Conservation (phyloP, 768 basidiomycete genomes). For the Tricholoma matsutake region DNA sequence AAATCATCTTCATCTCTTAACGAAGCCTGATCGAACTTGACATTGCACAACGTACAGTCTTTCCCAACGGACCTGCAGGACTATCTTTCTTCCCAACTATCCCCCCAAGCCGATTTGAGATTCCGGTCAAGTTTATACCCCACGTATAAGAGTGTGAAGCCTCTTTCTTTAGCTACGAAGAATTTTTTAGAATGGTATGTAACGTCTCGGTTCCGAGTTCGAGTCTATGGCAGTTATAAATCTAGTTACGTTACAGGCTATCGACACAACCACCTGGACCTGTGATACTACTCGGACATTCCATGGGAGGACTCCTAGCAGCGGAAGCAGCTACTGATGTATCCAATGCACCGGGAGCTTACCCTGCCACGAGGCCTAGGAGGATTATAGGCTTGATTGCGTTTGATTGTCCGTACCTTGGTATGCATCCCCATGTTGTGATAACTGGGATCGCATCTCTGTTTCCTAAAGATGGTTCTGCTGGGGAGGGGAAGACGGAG, state of each 20-base stretch:
- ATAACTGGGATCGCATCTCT: constrained; percentile 54
- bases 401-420: constrained; percentile 57
- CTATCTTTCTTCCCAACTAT: constrained; percentile 33
- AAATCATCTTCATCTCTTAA: no score
- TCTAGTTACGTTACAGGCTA: no score
- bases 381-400: constrained; percentile 54
- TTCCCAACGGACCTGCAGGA: constrained; percentile 55
- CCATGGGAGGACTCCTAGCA: constrained; percentile 60
- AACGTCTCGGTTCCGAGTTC: neutral
- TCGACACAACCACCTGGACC: constrained; percentile 52
- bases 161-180: constrained; percentile 45
- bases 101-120: constrained; percentile 32
- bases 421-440: constrained; percentile 63
- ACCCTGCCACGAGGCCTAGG: constrained; percentile 28
- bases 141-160: constrained; percentile 56
- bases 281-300: constrained; percentile 54
- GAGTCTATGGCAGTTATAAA: no score
- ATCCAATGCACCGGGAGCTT: constrained; percentile 30
- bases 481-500: constrained; percentile 27
- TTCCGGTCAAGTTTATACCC: constrained; percentile 53
- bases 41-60: constrained; percentile 30
- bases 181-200: constrained; percentile 55
- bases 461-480: constrained; percentile 33
- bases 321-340: constrained; percentile 50
- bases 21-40: neutral